phyloP scores from a whole-genome alignment of 495 filamentous ascomycete genomes.

The Penicillium angulare region DNA sequence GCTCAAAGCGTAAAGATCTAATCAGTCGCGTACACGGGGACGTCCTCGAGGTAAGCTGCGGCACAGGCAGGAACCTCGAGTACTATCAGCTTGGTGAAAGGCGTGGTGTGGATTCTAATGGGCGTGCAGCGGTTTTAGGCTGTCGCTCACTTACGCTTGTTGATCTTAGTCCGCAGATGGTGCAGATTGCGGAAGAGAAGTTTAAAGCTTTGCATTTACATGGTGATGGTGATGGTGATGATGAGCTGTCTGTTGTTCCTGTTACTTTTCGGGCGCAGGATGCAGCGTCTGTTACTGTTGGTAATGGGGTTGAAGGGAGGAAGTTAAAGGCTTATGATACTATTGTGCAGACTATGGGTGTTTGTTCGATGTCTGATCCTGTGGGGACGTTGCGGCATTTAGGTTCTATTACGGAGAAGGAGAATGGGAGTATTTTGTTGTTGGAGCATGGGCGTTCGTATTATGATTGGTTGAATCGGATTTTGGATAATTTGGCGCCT shows the following conservation, averaged over 20 bases:
- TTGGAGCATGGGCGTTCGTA: conserved; percentile 87
- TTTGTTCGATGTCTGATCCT: conserved; percentile 83
- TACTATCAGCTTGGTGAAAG: conserved; percentile 70
- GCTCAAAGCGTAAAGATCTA: conserved; percentile 58
- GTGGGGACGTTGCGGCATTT: conserved; percentile 59
- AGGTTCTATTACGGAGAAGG: conserved; percentile 40
- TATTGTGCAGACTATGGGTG: conserved; percentile 86
- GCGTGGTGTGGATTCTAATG: conserved; percentile 64
- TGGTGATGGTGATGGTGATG: background rate
- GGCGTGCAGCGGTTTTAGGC: conserved; percentile 34
- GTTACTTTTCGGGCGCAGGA: conserved; percentile 46
- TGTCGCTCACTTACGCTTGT: conserved; percentile 57
- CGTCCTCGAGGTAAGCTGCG: conserved; percentile 85
- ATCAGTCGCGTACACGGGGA: conserved; percentile 65
- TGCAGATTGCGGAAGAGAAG: conserved; percentile 58
- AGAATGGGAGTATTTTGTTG: conserved; percentile 71
- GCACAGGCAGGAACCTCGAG: conserved; percentile 82
- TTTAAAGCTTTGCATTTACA: conserved; percentile 53
- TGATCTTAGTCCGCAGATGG: conserved; percentile 64
- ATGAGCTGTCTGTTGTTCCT: conserved; percentile 1
- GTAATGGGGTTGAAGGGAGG: background rate
- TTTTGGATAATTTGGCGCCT: conserved; percentile 74
- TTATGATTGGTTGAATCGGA: conserved; percentile 72
- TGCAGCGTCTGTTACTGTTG: conserved; percentile 26
- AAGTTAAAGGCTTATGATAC: conserved; percentile 64